phyloP scores from a whole-genome alignment of 1,284 basidiomycete genomes.

The Trichosporon asahii region DNA sequence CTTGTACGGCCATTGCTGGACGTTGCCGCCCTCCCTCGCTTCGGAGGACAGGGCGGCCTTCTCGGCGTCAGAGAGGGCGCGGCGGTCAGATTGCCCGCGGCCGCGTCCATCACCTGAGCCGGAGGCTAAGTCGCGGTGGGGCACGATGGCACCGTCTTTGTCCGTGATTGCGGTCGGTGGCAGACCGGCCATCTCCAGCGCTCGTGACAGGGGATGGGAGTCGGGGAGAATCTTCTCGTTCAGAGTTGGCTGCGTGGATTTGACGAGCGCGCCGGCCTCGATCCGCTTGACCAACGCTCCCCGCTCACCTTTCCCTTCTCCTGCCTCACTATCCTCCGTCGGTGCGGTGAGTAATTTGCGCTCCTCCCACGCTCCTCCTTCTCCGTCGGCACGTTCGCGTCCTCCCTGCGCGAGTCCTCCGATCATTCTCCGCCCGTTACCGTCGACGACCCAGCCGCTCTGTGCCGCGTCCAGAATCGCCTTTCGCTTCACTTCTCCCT shows the following conservation, averaged over 20 bases:
- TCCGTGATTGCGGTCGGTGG: constrained; percentile 47
- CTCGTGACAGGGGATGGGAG: constrained; percentile 44
- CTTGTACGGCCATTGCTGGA: constrained; percentile 74
- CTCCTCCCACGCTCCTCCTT: constrained; percentile 43
- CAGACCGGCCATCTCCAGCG: constrained; percentile 46
- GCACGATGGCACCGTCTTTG: constrained; percentile 45
- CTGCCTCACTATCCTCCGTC: neutral
- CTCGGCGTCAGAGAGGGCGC: constrained; percentile 32
- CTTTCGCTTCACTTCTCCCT: constrained; percentile 49
- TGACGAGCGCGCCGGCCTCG: constrained; percentile 25
- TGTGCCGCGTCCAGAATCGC: constrained; percentile 47
- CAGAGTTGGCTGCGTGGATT: constrained; percentile 12
- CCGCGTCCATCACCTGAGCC: constrained; percentile 38
- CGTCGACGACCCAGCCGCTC: constrained; percentile 30
- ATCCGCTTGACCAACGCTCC: constrained; percentile 15
- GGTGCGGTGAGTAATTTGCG: constrained; percentile 15
- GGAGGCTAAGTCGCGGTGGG: constrained; percentile 37
- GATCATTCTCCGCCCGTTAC: constrained; percentile 38
- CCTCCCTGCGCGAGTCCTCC: constrained; percentile 41
- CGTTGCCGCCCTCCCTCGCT: constrained; percentile 52
- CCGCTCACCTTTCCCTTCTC: neutral
- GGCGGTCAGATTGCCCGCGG: constrained; percentile 36
- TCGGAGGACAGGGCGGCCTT: constrained; percentile 64
- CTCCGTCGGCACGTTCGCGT: constrained; percentile 24
- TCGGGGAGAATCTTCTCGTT: constrained; percentile 37